Evolutionary conservation across 108 stramenopile species (phyloP).

Genomic region (Nitzschia palea): DNA sequence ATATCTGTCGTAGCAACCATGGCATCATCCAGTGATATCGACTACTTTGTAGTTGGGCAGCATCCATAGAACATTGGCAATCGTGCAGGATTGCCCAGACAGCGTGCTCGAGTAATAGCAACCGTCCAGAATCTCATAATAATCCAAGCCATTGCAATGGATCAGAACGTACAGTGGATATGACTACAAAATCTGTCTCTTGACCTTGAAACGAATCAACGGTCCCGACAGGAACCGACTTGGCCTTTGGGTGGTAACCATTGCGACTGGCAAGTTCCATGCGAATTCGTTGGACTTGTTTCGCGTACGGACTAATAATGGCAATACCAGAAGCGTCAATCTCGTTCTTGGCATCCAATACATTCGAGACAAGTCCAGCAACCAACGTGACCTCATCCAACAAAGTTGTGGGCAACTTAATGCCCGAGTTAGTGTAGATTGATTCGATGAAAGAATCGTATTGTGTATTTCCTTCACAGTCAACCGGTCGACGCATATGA

Average conservation of each 20-base stretch:
- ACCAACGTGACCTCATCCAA: constrained; percentile 56
- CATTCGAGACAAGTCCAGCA: constrained; percentile 34
- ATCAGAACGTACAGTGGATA: constrained; percentile 64
- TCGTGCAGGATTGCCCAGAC: constrained; percentile 31
- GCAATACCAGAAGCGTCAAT: constrained; percentile 42
- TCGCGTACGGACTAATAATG: constrained; percentile 61
- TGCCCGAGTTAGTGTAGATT: constrained; percentile 44
- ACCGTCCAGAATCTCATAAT: constrained; percentile 67
- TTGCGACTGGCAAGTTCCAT: constrained; percentile 26
- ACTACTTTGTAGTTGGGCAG: background rate
- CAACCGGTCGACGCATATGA: no score
- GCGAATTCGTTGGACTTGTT: constrained; percentile 59
- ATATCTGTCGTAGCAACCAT: background rate
- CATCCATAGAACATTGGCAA: constrained; percentile 35
- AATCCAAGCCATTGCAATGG: constrained; percentile 70
- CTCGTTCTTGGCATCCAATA: constrained; percentile 38
- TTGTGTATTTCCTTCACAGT: no score
- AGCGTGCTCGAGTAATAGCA: constrained; percentile 84
- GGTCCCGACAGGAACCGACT: constrained; percentile 55
- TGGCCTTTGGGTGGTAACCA: background rate
- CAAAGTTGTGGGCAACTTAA: constrained; percentile 55
- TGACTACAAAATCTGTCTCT: constrained; percentile 70
- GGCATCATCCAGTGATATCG: background rate
- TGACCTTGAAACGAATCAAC: constrained; percentile 80
- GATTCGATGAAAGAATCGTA: constrained; percentile 51